Evolutionary conservation across 176 grass and related monocot species (phyloP).

Genomic region (Ampelocalamus luodianensis): DNA sequence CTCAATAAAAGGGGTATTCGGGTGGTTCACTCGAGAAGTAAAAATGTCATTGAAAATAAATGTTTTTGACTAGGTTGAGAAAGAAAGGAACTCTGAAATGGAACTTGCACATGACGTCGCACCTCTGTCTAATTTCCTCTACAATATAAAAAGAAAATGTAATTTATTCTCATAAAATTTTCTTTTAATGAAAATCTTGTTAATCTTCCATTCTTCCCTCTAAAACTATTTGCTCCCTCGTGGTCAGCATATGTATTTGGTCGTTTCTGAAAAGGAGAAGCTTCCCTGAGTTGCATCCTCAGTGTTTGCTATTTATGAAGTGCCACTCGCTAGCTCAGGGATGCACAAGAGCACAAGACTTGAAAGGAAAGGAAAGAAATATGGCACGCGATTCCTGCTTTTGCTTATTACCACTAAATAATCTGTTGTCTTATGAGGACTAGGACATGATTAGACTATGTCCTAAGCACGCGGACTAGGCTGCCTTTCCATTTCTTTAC

Average conservation of each 20-base stretch:
- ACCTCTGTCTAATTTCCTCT: no score
- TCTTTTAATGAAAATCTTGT: no score
- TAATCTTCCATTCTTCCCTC: no score
- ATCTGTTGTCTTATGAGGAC: background rate
- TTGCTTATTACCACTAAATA: background rate
- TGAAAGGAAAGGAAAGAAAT: background rate
- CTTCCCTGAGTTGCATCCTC: background rate
- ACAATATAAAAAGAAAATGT: no score
- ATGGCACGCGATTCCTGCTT: background rate
- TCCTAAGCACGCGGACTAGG: background rate
- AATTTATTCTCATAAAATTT: no score
- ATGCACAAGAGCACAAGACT: background rate
- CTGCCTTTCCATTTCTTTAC: background rate
- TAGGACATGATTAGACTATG: background rate
- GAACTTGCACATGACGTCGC: no score
- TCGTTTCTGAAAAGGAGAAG: background rate
- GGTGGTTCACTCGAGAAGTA: no score
- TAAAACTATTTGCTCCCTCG: no score
- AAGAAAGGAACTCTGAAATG: no score
- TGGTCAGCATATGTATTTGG: background rate
- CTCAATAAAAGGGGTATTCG: no score
- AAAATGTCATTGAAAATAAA: no score
- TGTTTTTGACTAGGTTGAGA: no score
- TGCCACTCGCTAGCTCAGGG: background rate
- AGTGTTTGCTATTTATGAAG: background rate